Conservation (phyloP, 495 filamentous ascomycete genomes). For the Penicillium roqueforti region DNA sequence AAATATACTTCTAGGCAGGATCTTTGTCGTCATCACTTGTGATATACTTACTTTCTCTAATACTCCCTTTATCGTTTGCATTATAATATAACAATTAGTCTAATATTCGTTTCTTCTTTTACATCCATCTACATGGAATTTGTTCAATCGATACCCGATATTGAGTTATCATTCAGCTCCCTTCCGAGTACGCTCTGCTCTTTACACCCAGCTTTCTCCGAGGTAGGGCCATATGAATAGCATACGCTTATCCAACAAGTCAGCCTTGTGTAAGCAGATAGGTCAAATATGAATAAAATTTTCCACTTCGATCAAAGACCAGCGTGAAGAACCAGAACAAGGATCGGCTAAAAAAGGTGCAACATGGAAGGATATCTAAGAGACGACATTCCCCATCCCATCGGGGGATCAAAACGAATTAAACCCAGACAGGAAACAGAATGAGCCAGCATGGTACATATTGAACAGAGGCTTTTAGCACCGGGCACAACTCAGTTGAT, state of each 20-base stretch:
- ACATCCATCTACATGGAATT: constrained; percentile 1
- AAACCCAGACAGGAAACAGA: constrained; percentile 10
- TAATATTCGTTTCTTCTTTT: no score
- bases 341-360: not conserved
- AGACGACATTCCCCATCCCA: constrained; percentile 2
- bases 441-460: not conserved
- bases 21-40: no score
- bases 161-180: not conserved
- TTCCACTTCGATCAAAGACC: not conserved
- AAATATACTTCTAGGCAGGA: no score
- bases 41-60: no score
- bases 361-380: not conserved
- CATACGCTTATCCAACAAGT: not conserved
- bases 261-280: not conserved
- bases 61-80: no score
- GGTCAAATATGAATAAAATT: not conserved
- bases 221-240: not conserved
- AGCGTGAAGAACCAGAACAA: not conserved
- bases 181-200: not conserved
- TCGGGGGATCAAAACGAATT: constrained; percentile 9
- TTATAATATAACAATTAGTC: no score
- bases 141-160: constrained; percentile 9
- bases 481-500: constrained; percentile 66
- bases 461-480: not conserved
- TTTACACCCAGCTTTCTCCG: not conserved